Percentiles rank a stretch among this genome's conserved stretches.
These are phyloP conservation scores for Fusarium incarnatum DNA, from an alignment of 2,329 filamentous ascomycete species.

Conservation along the genomic window DNA sequence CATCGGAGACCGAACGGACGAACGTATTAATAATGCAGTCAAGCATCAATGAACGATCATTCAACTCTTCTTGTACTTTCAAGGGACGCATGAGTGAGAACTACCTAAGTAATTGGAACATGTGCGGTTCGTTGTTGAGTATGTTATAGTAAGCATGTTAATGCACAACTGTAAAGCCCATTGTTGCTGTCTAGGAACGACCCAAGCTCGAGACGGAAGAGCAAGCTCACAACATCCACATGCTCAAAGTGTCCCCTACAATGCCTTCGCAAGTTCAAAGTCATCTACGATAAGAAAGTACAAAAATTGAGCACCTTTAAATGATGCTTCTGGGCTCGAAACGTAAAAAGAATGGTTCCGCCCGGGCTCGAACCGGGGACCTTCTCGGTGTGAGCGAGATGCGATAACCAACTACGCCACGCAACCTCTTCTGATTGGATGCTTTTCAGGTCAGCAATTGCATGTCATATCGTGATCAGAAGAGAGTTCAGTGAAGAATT, in stretches of 20 bases:
- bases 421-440: conserved; percentile 3
- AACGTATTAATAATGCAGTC: conserved; percentile 12
- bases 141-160: not conserved
- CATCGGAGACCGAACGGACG: conserved; percentile 34
- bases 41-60: too few species aligned
- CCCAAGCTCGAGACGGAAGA: not conserved
- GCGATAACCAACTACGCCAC: conserved; percentile 7
- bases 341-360: not conserved
- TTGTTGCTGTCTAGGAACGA: not conserved
- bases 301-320: not conserved
- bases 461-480: accelerated
- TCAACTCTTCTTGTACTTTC: not conserved
- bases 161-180: not conserved
- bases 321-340: not conserved
- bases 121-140: not conserved
- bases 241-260: not conserved
- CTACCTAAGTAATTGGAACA: not conserved
- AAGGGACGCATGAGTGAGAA: not conserved
- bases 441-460: accelerated
- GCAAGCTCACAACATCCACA: not conserved
- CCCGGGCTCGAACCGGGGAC: conserved; percentile 10
- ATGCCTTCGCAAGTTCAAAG: accelerated
- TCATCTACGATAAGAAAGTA: accelerated
- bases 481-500: not conserved
- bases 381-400: conserved; percentile 13